Evolutionary conservation across 331 rosid genomes (phyloP), one percentile per base, ranked within the genome.

Genomic region (Malus hybrid): DNA sequence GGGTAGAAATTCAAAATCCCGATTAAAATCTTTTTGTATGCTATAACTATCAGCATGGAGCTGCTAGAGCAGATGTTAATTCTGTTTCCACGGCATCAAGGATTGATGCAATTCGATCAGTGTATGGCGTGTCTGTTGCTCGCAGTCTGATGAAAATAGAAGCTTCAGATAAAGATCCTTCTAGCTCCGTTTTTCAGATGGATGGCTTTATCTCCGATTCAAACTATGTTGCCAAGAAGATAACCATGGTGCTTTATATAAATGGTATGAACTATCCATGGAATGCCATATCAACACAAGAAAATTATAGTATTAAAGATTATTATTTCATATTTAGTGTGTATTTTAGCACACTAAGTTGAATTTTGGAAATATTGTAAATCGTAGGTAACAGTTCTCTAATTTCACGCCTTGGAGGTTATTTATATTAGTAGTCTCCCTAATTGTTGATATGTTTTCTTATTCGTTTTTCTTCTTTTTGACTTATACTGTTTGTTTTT

Each of bases 221-320:
- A 39, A 39, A 39, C 70, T 86, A 86, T 83, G 87, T 83, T 70
- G 96, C 95, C 5, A 93, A 91, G 91, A 93, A 93, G 87, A 91
- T 84, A 86, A 93, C 91, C 6, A 90, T 93, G 98, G 96, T 93
- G 72, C 96, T 93, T 81, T 93, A 90, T 77, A 88, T 93, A 83
- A 91, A 93, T 77, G 98, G 98, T 91, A 93, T 76, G 59, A 24
- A 39, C 16, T 27, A 14, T 72, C 62, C 9, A 28, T 70, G 20
- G 74, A 48, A 62, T 74, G 70, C 33, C 79, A 31, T 72, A 34
- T 33, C 27, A 34, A 56, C 10, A 20, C 4, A 22, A 57, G 67
- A 70, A 60, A 39, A 10, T 71, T 55, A 19, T 22, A 8, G 10
- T 72, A 22, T 20, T 10, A 22, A 13, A 33, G 13, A 33, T 42